Base-by-base conservation (phyloP, 768 basidiomycete species). In the Kwoniella bestiolae region DNA sequence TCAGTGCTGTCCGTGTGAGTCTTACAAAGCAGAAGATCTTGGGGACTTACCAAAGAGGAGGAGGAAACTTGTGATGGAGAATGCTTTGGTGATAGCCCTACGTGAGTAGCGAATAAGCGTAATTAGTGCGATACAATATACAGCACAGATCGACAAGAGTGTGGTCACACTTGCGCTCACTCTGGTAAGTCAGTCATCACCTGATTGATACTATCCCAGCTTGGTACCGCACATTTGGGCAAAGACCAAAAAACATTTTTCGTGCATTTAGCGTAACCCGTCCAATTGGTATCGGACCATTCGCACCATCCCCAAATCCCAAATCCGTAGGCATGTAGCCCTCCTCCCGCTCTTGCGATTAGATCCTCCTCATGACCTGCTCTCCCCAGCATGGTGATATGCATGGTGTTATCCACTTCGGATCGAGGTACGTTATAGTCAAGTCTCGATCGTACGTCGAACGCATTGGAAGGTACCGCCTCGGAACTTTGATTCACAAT, bases 301-400 rank as follows among this genome's bases (percentile, higher is more conserved):
- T 57, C 56, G 25, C 66, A 68, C 66, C 66, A 68, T 34, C 66
- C 66, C 61, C 60, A 68, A 45, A 58, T 55, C 14, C 61, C 66
- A 25, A 68, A 63, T 26, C 66, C 66, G 45, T 68, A 68, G 2
- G 63, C 63, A 45, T 65, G 46, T n/a, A 65, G 28, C 6, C 32
- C 60, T 21, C 2, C 60, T 16, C 25, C 60, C 25, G 34, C 52
- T 44, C 52, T 60, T 8, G 18, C 58, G 31, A 18, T 34, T 50
- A 25, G 31, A 49, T 47, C 35, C n/a, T n/a, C n/a, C n/a, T n/a
- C n/a, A n/a, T n/a, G n/a, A n/a, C n/a, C n/a, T n/a, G n/a, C n/a
- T n/a, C n/a, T n/a, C 57, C 14, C 38, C 25, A 46, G 41, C 47
- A 23, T 46, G 41, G 18, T 6, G 7, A 31, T 47, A 12, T 46